Base-by-base conservation (phyloP, 2,329 filamentous ascomycete genomes). In the Hymenoscyphus scutula region DNA sequence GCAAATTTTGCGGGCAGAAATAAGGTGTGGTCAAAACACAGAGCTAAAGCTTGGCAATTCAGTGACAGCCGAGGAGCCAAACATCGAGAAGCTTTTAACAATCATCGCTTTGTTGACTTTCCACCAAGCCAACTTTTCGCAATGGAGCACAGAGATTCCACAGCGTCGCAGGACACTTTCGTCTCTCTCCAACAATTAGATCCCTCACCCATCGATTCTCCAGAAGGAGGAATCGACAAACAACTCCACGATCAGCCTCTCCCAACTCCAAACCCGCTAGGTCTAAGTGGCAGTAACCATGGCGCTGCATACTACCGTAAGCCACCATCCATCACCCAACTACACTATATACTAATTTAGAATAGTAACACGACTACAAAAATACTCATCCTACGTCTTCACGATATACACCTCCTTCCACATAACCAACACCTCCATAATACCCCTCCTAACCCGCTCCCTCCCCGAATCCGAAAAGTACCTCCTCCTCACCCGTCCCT, bases 301-400 rank as follows among this genome's bases (percentile, higher is more conserved):
- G 85, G 88, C 8, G 82, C 89, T 62, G 85, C 90, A 71, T 94
- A 87, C 77, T 95, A 93, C 77, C 79, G 90, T 92, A 80, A 53
- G 29, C 38, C 58, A 32, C 25, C 37, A 38, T 51, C 19, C 6
- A 17, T 45, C 84, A 78, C 17, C 17, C n/a, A 25, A n/a, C 13
- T 19, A 3, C 13, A 45, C 17, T 54, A 53, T 27, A 41, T 29
- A 25, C 13, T 11, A 51, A 51, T 4, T 11, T 19, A 48, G 61
- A 62, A 64, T 17, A 91, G 89, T 96, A 59, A 83, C 83, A 5
- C 85, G 90, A 56, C 81, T 95, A 38, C 95, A 98, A 76, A 89
- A 87, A 75, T 97, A 96, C 80, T 95, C 92, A 0, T 92, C 90
- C 68, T 96, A 97, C 78, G 86, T 90, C 67, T 93, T 91, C 72